Conservation (phyloP, 345 rosid genomes). For the Gossypium raimondii region DNA sequence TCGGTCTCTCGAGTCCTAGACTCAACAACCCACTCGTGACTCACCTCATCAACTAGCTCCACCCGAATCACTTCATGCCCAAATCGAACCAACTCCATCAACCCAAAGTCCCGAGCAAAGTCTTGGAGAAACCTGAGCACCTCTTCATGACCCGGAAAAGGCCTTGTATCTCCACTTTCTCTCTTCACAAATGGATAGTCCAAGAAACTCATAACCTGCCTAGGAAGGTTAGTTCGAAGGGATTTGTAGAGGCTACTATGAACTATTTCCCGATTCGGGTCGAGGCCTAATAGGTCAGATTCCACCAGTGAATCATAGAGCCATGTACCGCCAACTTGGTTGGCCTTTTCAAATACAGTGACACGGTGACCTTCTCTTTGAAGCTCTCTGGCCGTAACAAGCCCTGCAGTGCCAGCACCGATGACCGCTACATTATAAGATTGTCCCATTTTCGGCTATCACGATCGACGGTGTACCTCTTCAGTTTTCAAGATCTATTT, state of each 20-base stretch:
- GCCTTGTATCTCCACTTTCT: slow-evolving; percentile 9
- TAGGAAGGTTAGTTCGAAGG: slow-evolving; percentile 55
- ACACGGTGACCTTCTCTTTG: slow-evolving; percentile 50
- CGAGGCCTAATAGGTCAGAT: slow-evolving; percentile 43
- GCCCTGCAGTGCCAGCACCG: background rate
- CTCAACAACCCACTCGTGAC: slow-evolving; percentile 14
- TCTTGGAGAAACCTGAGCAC: slow-evolving; percentile 14
- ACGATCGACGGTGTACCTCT: no score
- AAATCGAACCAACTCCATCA: slow-evolving; percentile 8
- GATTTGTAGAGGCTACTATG: slow-evolving; percentile 55
- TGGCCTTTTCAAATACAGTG: slow-evolving; percentile 41
- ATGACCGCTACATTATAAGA: background rate
- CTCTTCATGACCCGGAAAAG: slow-evolving; percentile 14
- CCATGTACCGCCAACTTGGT: slow-evolving; percentile 55
- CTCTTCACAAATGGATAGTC: slow-evolving; percentile 43
- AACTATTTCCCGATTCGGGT: slow-evolving; percentile 38
- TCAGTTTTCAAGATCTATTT: no score
- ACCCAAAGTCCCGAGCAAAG: background rate
- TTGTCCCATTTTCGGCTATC: background rate
- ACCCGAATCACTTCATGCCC: slow-evolving; percentile 5
- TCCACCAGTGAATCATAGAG: slow-evolving; percentile 42
- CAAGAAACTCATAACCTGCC: slow-evolving; percentile 53
- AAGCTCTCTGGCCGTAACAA: slow-evolving; percentile 34
- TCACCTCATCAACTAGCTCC: background rate
- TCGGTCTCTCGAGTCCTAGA: slow-evolving; percentile 17